These are phyloP conservation scores for Glebionis coronaria DNA, from an alignment of 129 eudicot species.

Conservation along the genomic window DNA sequence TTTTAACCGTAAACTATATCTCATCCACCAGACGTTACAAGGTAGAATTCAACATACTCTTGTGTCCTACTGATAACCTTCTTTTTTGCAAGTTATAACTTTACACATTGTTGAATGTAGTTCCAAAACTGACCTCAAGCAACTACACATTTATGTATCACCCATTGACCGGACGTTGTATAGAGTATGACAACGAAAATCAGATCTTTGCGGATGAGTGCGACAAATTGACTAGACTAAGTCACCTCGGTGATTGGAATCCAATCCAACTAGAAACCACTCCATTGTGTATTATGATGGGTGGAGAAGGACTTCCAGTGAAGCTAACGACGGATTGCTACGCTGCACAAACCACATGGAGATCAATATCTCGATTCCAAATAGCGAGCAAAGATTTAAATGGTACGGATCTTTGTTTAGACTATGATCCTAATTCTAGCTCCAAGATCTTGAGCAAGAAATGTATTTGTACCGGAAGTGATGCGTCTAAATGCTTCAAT, in stretches of 20 bases:
- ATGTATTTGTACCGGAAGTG: conserved; percentile 19
- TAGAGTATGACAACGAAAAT: conserved; percentile 14
- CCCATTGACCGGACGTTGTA: conserved; percentile 44
- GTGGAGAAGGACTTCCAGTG: conserved; percentile 48
- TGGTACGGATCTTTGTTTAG: too few species aligned
- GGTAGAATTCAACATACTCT: conserved; percentile 20
- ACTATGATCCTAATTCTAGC: too few species aligned
- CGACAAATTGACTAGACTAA: conserved; percentile 32
- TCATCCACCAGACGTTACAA: conserved; percentile 32
- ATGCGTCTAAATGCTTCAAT: conserved; percentile 15
- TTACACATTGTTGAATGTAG: conserved; percentile 25
- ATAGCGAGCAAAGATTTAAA: too few species aligned
- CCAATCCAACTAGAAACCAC: conserved; percentile 36
- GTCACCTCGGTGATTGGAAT: conserved; percentile 17
- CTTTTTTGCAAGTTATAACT: too few species aligned
- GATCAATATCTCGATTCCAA: too few species aligned
- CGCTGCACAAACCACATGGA: conserved; percentile 26
- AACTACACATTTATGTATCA: conserved; percentile 39
- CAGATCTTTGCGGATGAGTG: conserved; percentile 37
- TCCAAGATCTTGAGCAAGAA: too few species aligned
- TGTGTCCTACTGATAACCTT: too few species aligned
- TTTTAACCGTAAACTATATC: conserved; percentile 20
- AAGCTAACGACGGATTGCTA: conserved; percentile 36
- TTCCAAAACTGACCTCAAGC: conserved; percentile 34
- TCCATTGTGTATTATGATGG: conserved; percentile 33